Conservation (phyloP, 2,329 filamentous ascomycete genomes). For the Aureobasidium melanogenum region DNA sequence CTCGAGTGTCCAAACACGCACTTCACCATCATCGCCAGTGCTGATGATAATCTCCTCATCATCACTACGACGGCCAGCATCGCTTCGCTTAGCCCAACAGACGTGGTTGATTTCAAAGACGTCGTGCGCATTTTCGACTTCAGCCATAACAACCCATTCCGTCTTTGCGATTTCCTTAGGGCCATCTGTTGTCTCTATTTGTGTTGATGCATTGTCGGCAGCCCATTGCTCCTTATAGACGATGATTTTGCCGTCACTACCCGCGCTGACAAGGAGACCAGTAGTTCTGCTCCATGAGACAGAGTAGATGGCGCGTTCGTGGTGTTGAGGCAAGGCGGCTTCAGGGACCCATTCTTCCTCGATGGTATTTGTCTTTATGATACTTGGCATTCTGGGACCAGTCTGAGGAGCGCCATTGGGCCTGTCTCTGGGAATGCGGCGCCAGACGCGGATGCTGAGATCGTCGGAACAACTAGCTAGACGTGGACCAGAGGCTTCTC, state of each 20-base stretch:
- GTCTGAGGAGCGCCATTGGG: constrained; percentile 30
- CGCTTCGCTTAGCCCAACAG: constrained; percentile 73
- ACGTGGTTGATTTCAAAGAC: constrained; percentile 93
- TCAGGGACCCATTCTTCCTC: constrained; percentile 82
- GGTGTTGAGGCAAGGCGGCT: constrained; percentile 61
- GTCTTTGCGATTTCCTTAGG: constrained; percentile 27
- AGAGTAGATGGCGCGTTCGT: constrained; percentile 76
- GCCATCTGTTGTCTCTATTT: constrained; percentile 18
- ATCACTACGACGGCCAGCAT: constrained; percentile 51
- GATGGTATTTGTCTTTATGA: constrained; percentile 63
- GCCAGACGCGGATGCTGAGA: constrained; percentile 70
- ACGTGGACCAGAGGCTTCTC: constrained; percentile 43
- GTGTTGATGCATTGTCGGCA: constrained; percentile 19
- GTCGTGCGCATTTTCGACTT: constrained; percentile 68
- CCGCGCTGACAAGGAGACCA: constrained; percentile 76
- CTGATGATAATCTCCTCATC: constrained; percentile 79
- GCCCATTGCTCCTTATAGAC: constrained; percentile 61
- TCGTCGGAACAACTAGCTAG: constrained; percentile 84
- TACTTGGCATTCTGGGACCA: constrained; percentile 67
- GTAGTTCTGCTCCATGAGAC: constrained; percentile 71
- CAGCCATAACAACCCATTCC: constrained; percentile 63
- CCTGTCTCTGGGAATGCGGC: constrained; percentile 49
- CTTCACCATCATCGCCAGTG: constrained; percentile 84
- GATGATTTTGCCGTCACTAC: constrained; percentile 74
- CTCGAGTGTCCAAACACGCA: constrained; percentile 68